Base-by-base conservation (phyloP, 164 flowering plant genomes). In the Aristolochia californica region DNA sequence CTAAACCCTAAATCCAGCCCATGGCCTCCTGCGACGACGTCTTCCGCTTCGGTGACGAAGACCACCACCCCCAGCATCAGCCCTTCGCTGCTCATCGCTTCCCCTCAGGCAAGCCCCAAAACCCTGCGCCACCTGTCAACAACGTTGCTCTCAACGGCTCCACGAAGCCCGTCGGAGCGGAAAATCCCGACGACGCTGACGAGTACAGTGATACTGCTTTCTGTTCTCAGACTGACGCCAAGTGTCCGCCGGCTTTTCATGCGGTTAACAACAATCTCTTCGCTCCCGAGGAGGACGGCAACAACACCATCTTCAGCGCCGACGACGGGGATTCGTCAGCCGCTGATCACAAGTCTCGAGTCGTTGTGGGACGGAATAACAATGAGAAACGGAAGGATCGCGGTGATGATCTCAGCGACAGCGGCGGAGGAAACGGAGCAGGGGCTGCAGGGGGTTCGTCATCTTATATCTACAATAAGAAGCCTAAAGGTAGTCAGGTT, bases 21-120 rank as follows among this genome's bases (percentile, higher is more conserved):
- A 73, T 73, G 77, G 77, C 77, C 25, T 73, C 71, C 52, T 67
- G 71, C 68, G 73, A 69, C 68, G 77, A 72, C 64, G 77, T 69
- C 48, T 73, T 73, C 73, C 11, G 61, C n/a, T 64, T 68, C 43
- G 61, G 66, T 45, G 64, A 45, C 10, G 66, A 60, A 54, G 67
- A 56, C 43, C 2, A 51, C 38, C 14, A 57, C 27, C 55, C 49
- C 49, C 73, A 50, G 40, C 66, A 57, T 28, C 66, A 47, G 23
- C 14, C 59, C 56, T 66, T 45, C n/a, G n/a, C n/a, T 26, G 24
- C 63, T 18, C 69, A 21, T 66, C 58, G 45, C 25, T 63, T 60
- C 55, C 48, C 43, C 3, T 53, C 24, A 57, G 63, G 18, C 28
- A 54, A 13, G 21, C 59, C 53, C 48, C 64, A 0, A 15, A 34